Percentiles rank a stretch among this genome's conserved stretches.
These are phyloP conservation scores for Nakataea oryzae DNA, from an alignment of 2,329 filamentous ascomycete genomes.

Conservation along the genomic window DNA sequence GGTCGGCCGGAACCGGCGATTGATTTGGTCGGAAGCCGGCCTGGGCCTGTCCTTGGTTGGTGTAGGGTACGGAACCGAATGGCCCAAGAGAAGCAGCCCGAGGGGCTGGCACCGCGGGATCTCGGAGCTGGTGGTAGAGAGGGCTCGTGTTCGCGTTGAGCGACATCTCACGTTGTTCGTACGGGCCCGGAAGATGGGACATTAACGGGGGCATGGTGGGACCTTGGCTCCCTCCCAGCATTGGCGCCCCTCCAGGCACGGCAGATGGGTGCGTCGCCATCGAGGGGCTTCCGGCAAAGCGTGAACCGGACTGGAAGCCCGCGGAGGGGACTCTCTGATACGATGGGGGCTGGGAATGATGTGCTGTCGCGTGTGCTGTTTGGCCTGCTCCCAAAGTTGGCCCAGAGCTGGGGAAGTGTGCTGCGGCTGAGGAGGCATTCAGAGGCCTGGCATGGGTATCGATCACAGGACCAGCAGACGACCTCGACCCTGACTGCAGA, in stretches of 20 bases:
- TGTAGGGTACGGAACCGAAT: background rate
- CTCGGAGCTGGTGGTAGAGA: background rate
- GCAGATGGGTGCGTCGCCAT: conserved; percentile 4
- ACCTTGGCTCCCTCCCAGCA: background rate
- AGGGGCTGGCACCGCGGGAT: background rate
- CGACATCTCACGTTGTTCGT: background rate
- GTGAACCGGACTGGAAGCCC: background rate
- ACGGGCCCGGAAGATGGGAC: background rate
- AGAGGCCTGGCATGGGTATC: background rate
- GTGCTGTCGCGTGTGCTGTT: background rate
- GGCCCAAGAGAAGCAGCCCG: conserved; percentile 5
- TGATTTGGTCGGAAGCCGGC: background rate
- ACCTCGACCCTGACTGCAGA: conserved; percentile 23
- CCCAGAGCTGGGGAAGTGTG: background rate
- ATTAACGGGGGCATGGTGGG: background rate
- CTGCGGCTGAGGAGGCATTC: too few species aligned
- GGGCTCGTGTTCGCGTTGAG: background rate
- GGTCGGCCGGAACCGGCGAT: background rate
- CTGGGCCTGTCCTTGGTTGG: background rate
- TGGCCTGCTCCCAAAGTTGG: too few species aligned
- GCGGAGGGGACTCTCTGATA: background rate
- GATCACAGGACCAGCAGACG: background rate
- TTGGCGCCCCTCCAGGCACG: conserved; percentile 10
- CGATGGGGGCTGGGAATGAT: background rate
- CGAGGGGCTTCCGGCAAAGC: background rate